Base-by-base conservation (phyloP, 805 yeast species). In the Ogataea paraovalis region DNA sequence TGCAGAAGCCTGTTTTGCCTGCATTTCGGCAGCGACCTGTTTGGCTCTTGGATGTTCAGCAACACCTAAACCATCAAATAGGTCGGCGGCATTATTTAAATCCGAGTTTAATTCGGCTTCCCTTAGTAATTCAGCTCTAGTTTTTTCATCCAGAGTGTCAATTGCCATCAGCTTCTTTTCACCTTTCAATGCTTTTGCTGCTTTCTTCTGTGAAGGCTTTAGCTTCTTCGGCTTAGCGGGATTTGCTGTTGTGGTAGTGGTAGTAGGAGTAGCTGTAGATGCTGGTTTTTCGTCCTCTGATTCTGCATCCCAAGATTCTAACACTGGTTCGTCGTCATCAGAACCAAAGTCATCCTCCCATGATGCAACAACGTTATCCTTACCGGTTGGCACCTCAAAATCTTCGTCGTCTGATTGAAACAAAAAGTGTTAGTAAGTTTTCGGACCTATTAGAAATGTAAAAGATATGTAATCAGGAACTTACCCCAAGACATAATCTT, bases 281-380 rank as follows among this genome's bases (percentile, higher is more conserved):
- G 71, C 75, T 50, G 67, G 72, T 44, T 56, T 68, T 44, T 76
- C 83, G 59, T 84, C 94, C 54, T 85, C 95, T 45, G 83, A 77
- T 49, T 82, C 86, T 20, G 75, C 83, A 58, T 92, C 98, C 97
- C 97, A 92, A 12, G 96, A 86, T 51, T 80, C 97, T 43, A 85
- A 67, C 22, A 84, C 75, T n/a, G 87, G 83, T 43, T 86, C 94
- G 51, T 86, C 95, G 42, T 82, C 85, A 43, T 78, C 85, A 28
- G 30, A 58, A 27, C 40, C 45, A 48, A 70, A 68, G 53, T 82
- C 91, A 52, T 85, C 94, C 66, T 89, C 96, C 88, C 96, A 87
- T 34, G 87, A 80, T 42, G 80, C 83, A 48, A 82, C 76, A 30
- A 78, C 76, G 39, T 66, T 68, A 21, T 73, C 60, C 14, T 67